phyloP scores from a whole-genome alignment of 345 rosid species.

The Eucalyptus marginata region DNA sequence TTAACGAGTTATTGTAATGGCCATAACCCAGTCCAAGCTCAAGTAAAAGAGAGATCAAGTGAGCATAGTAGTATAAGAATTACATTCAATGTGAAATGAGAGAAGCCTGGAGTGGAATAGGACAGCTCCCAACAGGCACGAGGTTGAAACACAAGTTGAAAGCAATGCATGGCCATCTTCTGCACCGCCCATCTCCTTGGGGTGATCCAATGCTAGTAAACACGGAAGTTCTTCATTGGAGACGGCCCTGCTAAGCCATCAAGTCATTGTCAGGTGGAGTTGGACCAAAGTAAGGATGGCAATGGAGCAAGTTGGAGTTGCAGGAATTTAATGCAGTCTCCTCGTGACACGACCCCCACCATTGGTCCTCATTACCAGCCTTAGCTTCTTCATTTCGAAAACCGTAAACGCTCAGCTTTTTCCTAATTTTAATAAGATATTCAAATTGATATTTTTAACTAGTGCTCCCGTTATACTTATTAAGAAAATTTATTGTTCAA shows the following conservation, averaged over 20 bases:
- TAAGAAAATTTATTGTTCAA: background rate
- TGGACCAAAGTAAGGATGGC: background rate
- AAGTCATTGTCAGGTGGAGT: background rate
- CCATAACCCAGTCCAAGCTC: background rate
- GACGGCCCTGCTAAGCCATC: background rate
- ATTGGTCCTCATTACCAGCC: background rate
- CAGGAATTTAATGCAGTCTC: background rate
- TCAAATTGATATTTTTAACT: background rate
- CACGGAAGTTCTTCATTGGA: background rate
- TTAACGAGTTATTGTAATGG: background rate
- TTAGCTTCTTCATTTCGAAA: background rate
- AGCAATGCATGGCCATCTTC: background rate
- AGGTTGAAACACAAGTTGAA: background rate
- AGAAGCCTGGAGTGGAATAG: background rate
- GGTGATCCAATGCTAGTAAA: background rate
- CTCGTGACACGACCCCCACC: background rate
- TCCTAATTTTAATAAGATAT: background rate
- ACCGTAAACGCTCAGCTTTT: background rate
- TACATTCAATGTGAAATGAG: background rate
- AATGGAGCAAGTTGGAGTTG: background rate
- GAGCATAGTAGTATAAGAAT: background rate
- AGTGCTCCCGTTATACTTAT: rapidly evolving
- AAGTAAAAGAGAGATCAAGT: background rate
- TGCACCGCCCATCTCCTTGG: background rate
- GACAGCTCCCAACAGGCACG: background rate